phyloP scores from a whole-genome alignment of 352 stramenopile species.

The Phytophthora constricta region DNA sequence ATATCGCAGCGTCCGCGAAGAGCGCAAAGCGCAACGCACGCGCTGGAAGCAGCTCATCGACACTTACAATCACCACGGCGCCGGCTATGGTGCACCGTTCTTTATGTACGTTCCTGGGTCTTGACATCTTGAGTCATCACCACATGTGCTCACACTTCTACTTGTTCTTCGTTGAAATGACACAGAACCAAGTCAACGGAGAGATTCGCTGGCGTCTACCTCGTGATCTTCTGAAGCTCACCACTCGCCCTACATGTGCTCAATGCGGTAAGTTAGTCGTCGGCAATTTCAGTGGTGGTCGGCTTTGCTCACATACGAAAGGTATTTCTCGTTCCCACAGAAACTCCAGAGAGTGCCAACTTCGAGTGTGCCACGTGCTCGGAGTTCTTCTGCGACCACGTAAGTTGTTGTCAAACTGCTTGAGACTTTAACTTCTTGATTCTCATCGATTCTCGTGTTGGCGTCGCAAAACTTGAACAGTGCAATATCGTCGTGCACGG shows the following conservation, averaged over 20 bases:
- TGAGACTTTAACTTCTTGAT: not conserved
- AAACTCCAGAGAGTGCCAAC: constrained; percentile 50
- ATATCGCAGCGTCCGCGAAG: constrained; percentile 32
- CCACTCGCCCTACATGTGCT: constrained; percentile 75
- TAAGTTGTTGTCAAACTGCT: constrained; percentile 20
- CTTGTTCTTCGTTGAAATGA: constrained; percentile 3
- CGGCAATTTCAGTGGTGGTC: not conserved
- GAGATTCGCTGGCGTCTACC: constrained; percentile 93
- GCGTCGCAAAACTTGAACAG: constrained; percentile 17
- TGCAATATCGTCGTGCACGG: constrained; percentile 89
- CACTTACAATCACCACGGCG: constrained; percentile 75
- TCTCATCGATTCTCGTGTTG: not conserved
- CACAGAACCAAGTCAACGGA: constrained; percentile 89
- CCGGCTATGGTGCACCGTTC: constrained; percentile 83
- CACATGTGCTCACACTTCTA: not conserved
- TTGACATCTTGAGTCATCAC: not conserved
- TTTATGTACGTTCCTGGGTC: constrained; percentile 79
- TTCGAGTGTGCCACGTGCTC: constrained; percentile 90
- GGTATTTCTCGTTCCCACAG: constrained; percentile 21
- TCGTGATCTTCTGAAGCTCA: constrained; percentile 85
- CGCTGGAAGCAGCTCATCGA: constrained; percentile 94
- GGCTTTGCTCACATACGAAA: not conserved
- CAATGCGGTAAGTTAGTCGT: constrained; percentile 81
- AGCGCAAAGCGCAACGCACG: constrained; percentile 50
- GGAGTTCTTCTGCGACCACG: constrained; percentile 91